These are phyloP conservation scores for Lactarius sanguifluus DNA, from an alignment of 768 basidiomycete species.

Conservation along the genomic window DNA sequence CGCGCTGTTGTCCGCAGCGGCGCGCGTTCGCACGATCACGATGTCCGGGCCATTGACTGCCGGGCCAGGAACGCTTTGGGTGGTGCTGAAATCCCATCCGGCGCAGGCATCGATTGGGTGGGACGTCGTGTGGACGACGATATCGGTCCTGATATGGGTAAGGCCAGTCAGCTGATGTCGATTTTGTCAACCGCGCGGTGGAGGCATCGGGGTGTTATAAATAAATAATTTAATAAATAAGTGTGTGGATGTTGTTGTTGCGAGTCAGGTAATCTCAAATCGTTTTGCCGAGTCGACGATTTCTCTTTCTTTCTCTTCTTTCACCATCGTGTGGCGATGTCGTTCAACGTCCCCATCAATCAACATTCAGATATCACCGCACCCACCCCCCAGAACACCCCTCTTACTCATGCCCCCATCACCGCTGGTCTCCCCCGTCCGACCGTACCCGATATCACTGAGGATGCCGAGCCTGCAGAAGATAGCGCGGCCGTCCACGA, in stretches of 20 bases:
- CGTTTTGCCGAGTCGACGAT: not conserved
- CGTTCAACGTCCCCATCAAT: slow-evolving; percentile 63
- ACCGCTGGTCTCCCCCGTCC: slow-evolving; percentile 78
- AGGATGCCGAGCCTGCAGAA: slow-evolving; percentile 73
- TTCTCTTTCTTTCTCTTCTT: not conserved
- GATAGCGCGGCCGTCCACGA: slow-evolving; percentile 56
- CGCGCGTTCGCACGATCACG: slow-evolving; percentile 40
- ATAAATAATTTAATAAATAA: slow-evolving; percentile 1
- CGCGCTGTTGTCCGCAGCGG: slow-evolving; percentile 35
- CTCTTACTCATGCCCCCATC: slow-evolving; percentile 79
- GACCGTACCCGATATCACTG: slow-evolving; percentile 83
- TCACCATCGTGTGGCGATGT: slow-evolving; percentile 47
- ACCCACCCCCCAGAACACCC: slow-evolving; percentile 95
- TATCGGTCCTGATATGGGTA: slow-evolving; percentile 44
- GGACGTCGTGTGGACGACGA: slow-evolving; percentile 59
- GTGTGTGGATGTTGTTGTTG: not conserved
- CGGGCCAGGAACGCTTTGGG: slow-evolving; percentile 38
- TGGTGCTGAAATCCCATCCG: slow-evolving; percentile 49
- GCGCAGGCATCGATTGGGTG: slow-evolving; percentile 65
- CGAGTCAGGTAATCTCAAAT: not conserved
- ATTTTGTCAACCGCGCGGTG: not conserved
- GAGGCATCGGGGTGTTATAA: not conserved
- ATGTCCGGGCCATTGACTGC: slow-evolving; percentile 26
- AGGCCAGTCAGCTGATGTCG: slow-evolving; percentile 2
- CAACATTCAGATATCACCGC: slow-evolving; percentile 60